phyloP scores from a whole-genome alignment of 1,284 basidiomycete species.

The Heliocybe sulcata region DNA sequence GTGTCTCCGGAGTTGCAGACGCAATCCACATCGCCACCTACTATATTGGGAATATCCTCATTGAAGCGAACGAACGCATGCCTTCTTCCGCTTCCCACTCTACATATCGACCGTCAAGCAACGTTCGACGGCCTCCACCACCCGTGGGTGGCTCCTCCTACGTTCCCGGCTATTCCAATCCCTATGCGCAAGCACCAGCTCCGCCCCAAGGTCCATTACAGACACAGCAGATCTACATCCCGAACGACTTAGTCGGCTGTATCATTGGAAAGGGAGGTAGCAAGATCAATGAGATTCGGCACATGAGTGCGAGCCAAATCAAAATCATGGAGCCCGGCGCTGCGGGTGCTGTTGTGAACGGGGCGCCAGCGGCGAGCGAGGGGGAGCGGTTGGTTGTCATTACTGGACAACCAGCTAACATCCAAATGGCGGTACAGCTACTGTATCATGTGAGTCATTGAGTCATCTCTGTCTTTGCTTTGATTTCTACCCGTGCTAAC shows the following conservation, averaged over 20 bases:
- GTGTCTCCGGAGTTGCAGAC: slow-evolving; percentile 98
- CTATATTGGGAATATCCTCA: slow-evolving; percentile 95
- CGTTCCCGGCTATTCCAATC: slow-evolving; percentile 56
- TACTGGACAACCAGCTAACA: slow-evolving; percentile 89
- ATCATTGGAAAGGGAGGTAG: slow-evolving; percentile 98
- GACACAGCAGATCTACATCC: slow-evolving; percentile 98
- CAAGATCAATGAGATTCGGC: slow-evolving; percentile 99
- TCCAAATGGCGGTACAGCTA: slow-evolving; percentile 94
- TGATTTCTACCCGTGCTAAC: background rate
- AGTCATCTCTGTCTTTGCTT: slow-evolving; percentile 8
- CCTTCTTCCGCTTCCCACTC: slow-evolving; percentile 50
- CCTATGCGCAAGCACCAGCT: slow-evolving; percentile 28
- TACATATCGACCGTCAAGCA: slow-evolving; percentile 30
- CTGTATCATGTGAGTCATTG: slow-evolving; percentile 85
- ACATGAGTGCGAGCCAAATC: slow-evolving; percentile 91
- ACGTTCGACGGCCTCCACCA: slow-evolving; percentile 42
- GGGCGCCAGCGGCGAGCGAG: slow-evolving; percentile 65
- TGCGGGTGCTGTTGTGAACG: slow-evolving; percentile 55
- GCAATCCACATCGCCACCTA: slow-evolving; percentile 99
- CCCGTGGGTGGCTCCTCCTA: slow-evolving; percentile 59
- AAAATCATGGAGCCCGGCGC: slow-evolving; percentile 98
- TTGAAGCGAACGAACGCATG: slow-evolving; percentile 89
- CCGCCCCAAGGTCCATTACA: slow-evolving; percentile 59
- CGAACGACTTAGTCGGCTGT: slow-evolving; percentile 95
- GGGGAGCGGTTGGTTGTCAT: slow-evolving; percentile 91